phyloP scores from a whole-genome alignment of 2,329 filamentous ascomycete species.

The Pleomassaria siparia region DNA sequence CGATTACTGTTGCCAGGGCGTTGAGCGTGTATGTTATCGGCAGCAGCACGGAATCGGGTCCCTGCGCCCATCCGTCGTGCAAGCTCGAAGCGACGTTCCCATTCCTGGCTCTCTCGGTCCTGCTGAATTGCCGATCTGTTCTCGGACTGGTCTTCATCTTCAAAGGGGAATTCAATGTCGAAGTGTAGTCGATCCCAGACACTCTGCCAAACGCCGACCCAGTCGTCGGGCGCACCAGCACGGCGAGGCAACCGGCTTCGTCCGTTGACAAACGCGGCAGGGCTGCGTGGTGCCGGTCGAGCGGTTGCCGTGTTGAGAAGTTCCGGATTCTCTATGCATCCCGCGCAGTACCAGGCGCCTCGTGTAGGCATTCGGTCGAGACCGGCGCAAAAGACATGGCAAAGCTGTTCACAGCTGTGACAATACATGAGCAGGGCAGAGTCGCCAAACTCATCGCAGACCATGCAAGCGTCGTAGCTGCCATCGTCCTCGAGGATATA shows the following conservation, averaged over 20 bases:
- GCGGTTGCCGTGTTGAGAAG: constrained; percentile 41
- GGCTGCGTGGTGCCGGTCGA: constrained; percentile 27
- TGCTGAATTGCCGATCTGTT: constrained; percentile 58
- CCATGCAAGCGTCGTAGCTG: constrained; percentile 68
- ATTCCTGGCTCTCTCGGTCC: constrained; percentile 66
- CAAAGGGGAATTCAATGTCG: constrained; percentile 84
- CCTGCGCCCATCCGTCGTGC: constrained; percentile 76
- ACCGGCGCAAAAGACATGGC: constrained; percentile 90
- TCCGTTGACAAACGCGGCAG: constrained; percentile 34
- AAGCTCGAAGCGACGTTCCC: constrained; percentile 81
- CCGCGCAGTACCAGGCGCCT: constrained; percentile 88
- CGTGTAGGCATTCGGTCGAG: constrained; percentile 70
- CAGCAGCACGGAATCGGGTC: constrained; percentile 70
- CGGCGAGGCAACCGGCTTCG: constrained; percentile 33
- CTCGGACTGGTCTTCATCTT: constrained; percentile 62
- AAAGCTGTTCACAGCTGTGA: constrained; percentile 85
- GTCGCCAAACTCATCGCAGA: constrained; percentile 79
- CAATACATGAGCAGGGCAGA: constrained; percentile 86
- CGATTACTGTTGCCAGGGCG: constrained; percentile 28
- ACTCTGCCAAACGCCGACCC: constrained; percentile 85
- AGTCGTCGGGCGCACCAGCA: constrained; percentile 40
- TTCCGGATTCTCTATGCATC: constrained; percentile 59
- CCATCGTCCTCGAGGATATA: constrained; percentile 54
- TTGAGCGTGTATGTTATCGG: constrained; percentile 57
- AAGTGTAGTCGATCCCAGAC: constrained; percentile 78